Evolutionary conservation across 805 yeast species (phyloP), one percentile per base, ranked within the genome.

Genomic region (Barnettozyma sp.): DNA sequence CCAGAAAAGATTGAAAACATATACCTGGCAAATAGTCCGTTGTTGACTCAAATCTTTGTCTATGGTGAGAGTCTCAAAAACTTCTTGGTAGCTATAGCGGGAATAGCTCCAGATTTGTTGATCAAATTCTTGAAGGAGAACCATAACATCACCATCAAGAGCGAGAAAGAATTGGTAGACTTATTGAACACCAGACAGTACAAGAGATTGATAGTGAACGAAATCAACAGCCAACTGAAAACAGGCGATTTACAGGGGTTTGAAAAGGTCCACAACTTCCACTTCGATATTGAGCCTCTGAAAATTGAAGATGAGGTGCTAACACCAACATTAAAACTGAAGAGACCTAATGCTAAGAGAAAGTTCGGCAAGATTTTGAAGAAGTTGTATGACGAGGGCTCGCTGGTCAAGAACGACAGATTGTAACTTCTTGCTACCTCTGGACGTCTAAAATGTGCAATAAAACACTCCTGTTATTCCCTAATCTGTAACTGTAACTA

Each of bases 1-100:
- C 86, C 87, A 7, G 92, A 82, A 50, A 78, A 71, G 55, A 73
- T 82, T 44, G 88, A 82, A 50, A 78, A 76, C 48, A 58, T 60
- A 12, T 80, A 81, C 52, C 54, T 77, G 30, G 65, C 82, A 0
- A 59, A 65, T 7, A 66, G 70, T 44, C 70, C 80, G 5, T 49
- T 64, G 13, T 48, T 78, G 26, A 55, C 73, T 2, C 86, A 79
- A 54, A 49, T 73, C 9, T 79, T 65, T 48, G 72, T 71, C 10
- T 79, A 77, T 52, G 90, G 90, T 19, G 81, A 79, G 50, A 67
- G 83, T 4, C 55, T 68, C 20, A 59, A 70, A 49, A 63, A 71
- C 7, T 76, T 46, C 48, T 58, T 82, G 42, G 82, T 82, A 14
- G 86, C 74, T n/a, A 54, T 82, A 30, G 55, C 72, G 15, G 86